Base-by-base conservation (phyloP, 2,329 filamentous ascomycete genomes). In the Apiospora koreana region DNA sequence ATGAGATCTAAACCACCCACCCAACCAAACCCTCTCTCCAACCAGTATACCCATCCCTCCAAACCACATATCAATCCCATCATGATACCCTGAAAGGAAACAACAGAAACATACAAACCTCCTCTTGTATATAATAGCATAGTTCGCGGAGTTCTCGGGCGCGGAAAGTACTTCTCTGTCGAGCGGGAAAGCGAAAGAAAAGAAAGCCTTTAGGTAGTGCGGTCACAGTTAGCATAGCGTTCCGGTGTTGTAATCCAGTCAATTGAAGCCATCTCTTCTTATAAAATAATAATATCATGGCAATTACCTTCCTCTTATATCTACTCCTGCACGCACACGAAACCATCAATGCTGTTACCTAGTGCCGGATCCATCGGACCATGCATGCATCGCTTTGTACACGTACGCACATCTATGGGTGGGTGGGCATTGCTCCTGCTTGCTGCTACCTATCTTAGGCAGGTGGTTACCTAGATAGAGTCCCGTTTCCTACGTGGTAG, bases 181-280 rank as follows among this genome's bases (percentile, higher is more conserved):
- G 54, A 38, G 54, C n/a, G 43, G 50, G 28, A 58, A 35, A 43
- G 41, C 41, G 16, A 58, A 62, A 21, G 43, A 35, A 62, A 62
- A 18, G 31, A 62, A 38, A n/a, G 28, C 18, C 31, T 62, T 62
- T 38, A 31, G 31, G 54, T 38, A 21, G 50, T 58, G 18, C 50
- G 41, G 41, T 43, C 41, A 43, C 14, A 62, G 54, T 62, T 38
- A 62, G 54, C 54, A 62, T 62, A 62, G 54, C 54, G 54, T 38
- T 62, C 31, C n/a, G 31, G 54, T 62, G 54, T 62, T 62, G 54
- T 62, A 62, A 38, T 62, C 31, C 31, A 31, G 54, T 62, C 54
- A 62, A 62, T 62, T 62, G 54, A 62, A 62, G 54, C 54, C 54
- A n/a, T 38, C 54, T 62, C 54, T 38, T 62, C 54, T 38, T 38